Base-by-base conservation (phyloP, 2,329 filamentous ascomycete species). In the Raffaelea ambrosiae region DNA sequence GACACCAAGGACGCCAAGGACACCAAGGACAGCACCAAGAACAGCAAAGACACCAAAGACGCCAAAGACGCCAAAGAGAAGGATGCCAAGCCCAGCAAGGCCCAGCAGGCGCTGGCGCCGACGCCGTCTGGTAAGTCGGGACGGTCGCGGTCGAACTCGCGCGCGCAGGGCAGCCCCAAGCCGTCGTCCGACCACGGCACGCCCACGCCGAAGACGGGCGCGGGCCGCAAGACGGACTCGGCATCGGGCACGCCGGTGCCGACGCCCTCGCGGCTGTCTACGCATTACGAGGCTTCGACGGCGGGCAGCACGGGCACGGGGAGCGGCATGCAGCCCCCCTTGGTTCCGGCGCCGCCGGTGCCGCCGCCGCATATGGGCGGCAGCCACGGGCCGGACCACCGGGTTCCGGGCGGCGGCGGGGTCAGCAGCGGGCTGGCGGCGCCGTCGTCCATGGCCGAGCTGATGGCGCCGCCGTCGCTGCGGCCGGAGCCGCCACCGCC, bases 381-480 rank as follows among this genome's bases (percentile, higher is more conserved):
- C 8, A 11, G 43, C 14, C 4, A 14, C 16, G 40, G 38, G 14
- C 13, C n/a, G 3, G 26, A 29, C 26, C 7, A 29, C 26, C 26
- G 26, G 7, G 26, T 7, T 29, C n/a, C 26, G 2, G 42, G 47
- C 19, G 38, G 39, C 13, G 57, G 21, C 7, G 41, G 23, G 3
- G 8, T 23, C 4, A 23, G 4, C 13, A 21, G 11, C 7, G 42
- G 42, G 48, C 57, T 29, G 46, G 59, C 20, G 46, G 56, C 41
- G 50, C 55, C 65, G 8, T 60, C 67, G 8, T 64, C 68, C 13
- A 70, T 76, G 31, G 63, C 70, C 8, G 77, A 80, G 23, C 69
- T 76, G 18, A 76, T 79, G 71, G 73, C 74, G 11, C 73, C 76
- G 7, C 75, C 76, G 1, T 74, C 75, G 5, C 64, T 80, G 47